Evolutionary conservation across 441 rosid genomes (phyloP), one percentile per base, ranked within the genome.

Genomic region (Jatropha multifida): DNA sequence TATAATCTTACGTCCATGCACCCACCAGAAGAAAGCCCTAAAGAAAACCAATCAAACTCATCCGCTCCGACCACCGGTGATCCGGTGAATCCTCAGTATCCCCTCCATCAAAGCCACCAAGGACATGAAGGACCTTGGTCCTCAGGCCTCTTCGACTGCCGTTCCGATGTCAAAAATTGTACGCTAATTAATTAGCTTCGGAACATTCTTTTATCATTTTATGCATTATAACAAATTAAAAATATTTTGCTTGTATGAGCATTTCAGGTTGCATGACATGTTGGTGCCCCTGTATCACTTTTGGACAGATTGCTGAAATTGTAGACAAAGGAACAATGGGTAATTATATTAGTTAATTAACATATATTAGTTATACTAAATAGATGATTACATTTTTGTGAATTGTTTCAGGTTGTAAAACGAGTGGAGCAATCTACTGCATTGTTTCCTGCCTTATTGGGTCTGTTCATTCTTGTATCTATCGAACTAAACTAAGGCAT

Each of bases 221-320:
- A 0, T 11, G 51, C 13, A 14, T 48, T 46, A 0, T 46, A 46
- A 13, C 52, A 10, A 48, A 3, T 15, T 48, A 48, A 48, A 9
- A 10, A 48, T 48, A 54, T 17, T 54, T 48, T 15, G 56, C 56
- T 15, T 14, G 20, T 3, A 17, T 54, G 18, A 54, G 4, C 17
- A 4, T 52, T 63, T 4, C 82, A 86, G 87, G 92, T 38, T 92
- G 96, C 86, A 72, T 86, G 67, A 85, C 96, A 8, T 88, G 74
- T 20, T 92, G 87, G 85, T 90, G 92, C 32, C 96, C 97, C 0
- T 92, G 96, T 27, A 72, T 90, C 63, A 82, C 92, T 1, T 92
- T 92, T 23, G 97, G 96, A 48, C 85, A 74, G 64, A 85, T 89
- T 65, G 90, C 90, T 11, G 96, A 90, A 81, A 81, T 88, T 59